These are phyloP conservation scores for Penicillium sclerotigenum DNA, from an alignment of 2,329 filamentous ascomycete genomes.

Conservation along the genomic window DNA sequence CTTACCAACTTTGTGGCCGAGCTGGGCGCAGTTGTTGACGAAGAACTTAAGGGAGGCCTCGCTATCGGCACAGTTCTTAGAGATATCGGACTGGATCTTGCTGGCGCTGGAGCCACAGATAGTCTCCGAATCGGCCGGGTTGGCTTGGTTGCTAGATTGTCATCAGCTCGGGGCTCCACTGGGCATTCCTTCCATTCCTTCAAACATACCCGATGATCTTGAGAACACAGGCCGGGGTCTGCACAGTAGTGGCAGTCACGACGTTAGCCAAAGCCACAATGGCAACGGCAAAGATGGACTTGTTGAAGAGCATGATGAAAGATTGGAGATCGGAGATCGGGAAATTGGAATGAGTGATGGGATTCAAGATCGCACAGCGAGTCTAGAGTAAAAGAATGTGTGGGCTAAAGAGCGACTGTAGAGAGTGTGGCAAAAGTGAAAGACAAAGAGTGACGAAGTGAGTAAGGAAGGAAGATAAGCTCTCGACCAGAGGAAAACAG, in stretches of 20 bases:
- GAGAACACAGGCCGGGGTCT: constrained; percentile 52
- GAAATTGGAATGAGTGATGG: constrained; percentile 1
- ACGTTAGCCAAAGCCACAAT: constrained; percentile 46
- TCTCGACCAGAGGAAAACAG: constrained; percentile 9
- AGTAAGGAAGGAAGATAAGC: constrained; percentile 19
- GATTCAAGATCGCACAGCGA: constrained; percentile 21
- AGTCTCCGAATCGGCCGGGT: constrained; percentile 39
- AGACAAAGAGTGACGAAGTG: constrained; percentile 24
- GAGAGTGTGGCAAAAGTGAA: constrained; percentile 15
- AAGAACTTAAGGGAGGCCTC: constrained; percentile 40
- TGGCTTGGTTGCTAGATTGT: constrained; percentile 30
- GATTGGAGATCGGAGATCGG: neutral
- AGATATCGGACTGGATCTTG: constrained; percentile 38
- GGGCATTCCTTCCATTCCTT: constrained; percentile 1
- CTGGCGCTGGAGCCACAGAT: constrained; percentile 39
- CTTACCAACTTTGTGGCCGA: constrained; percentile 44
- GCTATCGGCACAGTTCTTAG: constrained; percentile 34
- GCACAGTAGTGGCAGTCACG: constrained; percentile 35
- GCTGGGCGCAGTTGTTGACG: constrained; percentile 37
- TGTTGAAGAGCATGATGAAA: constrained; percentile 45
- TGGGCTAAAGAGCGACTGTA: constrained; percentile 25
- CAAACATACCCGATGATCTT: constrained; percentile 49
- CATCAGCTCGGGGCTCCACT: constrained; percentile 19
- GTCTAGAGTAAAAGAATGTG: constrained; percentile 15
- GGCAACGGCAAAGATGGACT: constrained; percentile 43